Percentiles rank a stretch among this genome's conserved stretches.
Evolutionary conservation across 2,329 filamentous ascomycete species (phyloP).

Genomic region (Septoria linicola): DNA sequence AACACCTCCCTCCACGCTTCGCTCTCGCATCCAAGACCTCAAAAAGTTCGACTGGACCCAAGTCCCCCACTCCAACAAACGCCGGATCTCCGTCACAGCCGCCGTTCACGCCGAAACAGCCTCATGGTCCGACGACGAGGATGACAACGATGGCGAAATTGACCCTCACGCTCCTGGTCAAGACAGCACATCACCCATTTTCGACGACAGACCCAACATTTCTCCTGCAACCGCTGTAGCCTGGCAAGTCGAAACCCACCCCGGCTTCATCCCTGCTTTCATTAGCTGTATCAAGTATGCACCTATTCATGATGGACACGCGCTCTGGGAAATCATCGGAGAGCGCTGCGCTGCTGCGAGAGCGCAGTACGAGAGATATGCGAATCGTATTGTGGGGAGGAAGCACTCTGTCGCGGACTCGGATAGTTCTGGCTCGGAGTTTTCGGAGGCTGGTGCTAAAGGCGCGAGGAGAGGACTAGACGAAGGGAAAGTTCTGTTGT

Average conservation of each 20-base stretch:
- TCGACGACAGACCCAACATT: conserved; percentile 52
- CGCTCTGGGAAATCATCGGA: conserved; percentile 61
- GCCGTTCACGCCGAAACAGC: conserved; percentile 8
- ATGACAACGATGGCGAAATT: conserved; percentile 14
- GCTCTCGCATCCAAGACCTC: conserved; percentile 6
- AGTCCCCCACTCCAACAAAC: conserved; percentile 6
- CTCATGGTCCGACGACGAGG: neutral
- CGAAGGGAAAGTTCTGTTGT: conserved; percentile 58
- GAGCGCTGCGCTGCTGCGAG: conserved; percentile 49
- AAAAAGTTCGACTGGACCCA: conserved; percentile 13
- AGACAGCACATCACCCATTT: conserved; percentile 43
- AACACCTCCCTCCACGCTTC: neutral
- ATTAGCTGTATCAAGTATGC: conserved; percentile 68
- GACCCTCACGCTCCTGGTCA: conserved; percentile 22
- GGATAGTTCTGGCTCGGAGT: neutral
- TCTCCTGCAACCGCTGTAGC: conserved; percentile 62
- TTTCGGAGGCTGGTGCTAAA: conserved; percentile 25
- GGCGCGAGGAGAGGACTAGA: conserved; percentile 38
- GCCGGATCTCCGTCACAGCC: conserved; percentile 7
- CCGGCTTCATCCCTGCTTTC: conserved; percentile 68
- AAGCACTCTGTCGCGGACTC: conserved; percentile 8
- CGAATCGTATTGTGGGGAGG: neutral
- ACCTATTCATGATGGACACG: conserved; percentile 65
- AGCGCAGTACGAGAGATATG: neutral
- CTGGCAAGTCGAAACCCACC: conserved; percentile 68